Conservation (phyloP, 2,329 filamentous ascomycete genomes). For the Arthroderma sp. region DNA sequence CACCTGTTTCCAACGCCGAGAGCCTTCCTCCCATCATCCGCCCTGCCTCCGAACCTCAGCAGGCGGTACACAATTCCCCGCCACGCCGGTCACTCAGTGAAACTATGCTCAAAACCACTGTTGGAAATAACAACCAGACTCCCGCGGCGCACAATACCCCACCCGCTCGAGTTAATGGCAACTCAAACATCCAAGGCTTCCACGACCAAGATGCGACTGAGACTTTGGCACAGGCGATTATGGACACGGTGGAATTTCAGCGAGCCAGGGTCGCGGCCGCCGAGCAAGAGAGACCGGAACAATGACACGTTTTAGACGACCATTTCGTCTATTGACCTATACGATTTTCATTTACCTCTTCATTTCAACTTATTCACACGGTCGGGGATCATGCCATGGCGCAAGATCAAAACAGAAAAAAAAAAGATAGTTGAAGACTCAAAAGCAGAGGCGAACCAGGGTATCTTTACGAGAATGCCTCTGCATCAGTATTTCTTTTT, state of each 20-base stretch:
- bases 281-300: slow-evolving; percentile 10
- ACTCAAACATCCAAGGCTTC: slow-evolving; percentile 6
- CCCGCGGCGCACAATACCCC: no score
- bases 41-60: slow-evolving; percentile 14
- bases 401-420: no score
- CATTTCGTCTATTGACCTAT: no score
- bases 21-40: slow-evolving; percentile 1
- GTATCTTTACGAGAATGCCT: no score
- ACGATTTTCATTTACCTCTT: no score
- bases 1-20: slow-evolving; percentile 1
- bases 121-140: neutral
- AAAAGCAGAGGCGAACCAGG: no score
- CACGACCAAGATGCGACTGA: slow-evolving; percentile 28
- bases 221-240: slow-evolving; percentile 29
- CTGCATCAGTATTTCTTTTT: no score
- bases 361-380: no score
- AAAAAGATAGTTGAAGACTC: no score
- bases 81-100: slow-evolving; percentile 28
- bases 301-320: no score
- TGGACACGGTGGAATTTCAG: slow-evolving; percentile 29
- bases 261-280: slow-evolving; percentile 22
- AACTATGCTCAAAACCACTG: slow-evolving; percentile 13
- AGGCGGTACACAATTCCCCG: slow-evolving; percentile 14
- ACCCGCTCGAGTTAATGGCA: slow-evolving; percentile 5
- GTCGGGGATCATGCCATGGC: no score